A percentile compares a stretch with the other conserved stretches of the same genome.
These are phyloP conservation scores for Phytophthora pseudosyringae DNA, from an alignment of 352 stramenopile species.

Conservation along the genomic window DNA sequence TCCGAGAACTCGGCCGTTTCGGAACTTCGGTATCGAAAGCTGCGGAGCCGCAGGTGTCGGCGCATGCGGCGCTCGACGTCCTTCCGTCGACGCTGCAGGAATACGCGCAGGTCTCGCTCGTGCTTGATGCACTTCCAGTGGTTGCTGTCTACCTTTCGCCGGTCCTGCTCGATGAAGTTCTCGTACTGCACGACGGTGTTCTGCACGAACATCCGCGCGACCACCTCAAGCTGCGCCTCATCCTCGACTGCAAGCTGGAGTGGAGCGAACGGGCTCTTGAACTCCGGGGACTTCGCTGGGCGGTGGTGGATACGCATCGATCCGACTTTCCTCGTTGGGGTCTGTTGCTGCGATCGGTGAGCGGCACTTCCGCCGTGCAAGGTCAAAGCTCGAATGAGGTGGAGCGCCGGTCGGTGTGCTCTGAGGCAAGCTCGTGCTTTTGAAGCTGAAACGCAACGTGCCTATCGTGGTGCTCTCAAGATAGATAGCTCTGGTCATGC, in stretches of 20 bases:
- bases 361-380: conserved; percentile 2
- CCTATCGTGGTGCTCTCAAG: conserved; percentile 17
- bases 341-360: conserved; percentile 8
- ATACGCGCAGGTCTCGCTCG: conserved; percentile 55
- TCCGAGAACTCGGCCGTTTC: conserved; percentile 33
- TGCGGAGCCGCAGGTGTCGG: conserved; percentile 32
- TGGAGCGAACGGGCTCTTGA: conserved; percentile 56
- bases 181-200: conserved; percentile 63
- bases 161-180: conserved; percentile 49
- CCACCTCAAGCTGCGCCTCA: conserved; percentile 44
- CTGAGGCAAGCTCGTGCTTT: conserved; percentile 19
- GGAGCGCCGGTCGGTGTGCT: conserved; percentile 1
- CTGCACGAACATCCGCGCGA: conserved; percentile 53
- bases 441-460: conserved; percentile 32
- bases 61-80: conserved; percentile 42
- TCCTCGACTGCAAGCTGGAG: conserved; percentile 48
- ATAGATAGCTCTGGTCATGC: conserved; percentile 16
- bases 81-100: conserved; percentile 45
- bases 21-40: conserved; percentile 29
- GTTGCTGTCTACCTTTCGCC: conserved; percentile 47
- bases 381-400: conserved; percentile 33
- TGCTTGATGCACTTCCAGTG: conserved; percentile 63
- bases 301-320: conserved; percentile 39
- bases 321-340: conserved; percentile 15
- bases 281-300: conserved; percentile 30